Percentiles rank a stretch among this genome's conserved stretches.
phyloP scores from a whole-genome alignment of 2,329 filamentous ascomycete genomes.

The Pseudogymnoascus sp. region DNA sequence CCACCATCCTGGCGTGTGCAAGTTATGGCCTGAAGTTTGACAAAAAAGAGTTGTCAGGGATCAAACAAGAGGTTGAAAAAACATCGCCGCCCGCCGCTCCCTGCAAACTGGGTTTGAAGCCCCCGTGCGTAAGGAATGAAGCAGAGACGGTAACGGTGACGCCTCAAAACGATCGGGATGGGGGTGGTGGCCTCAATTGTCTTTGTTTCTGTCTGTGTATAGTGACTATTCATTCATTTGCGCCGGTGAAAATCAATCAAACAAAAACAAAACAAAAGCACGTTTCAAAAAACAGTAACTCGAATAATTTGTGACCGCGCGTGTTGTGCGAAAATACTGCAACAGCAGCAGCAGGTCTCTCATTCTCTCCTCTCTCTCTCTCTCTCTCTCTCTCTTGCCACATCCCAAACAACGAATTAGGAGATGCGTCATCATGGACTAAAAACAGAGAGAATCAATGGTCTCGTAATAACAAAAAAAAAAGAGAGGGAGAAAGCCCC shows the following conservation, averaged over 20 bases:
- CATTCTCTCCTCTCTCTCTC: background rate
- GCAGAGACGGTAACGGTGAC: background rate
- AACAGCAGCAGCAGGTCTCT: background rate
- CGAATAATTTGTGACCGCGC: background rate
- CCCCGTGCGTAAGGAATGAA: background rate
- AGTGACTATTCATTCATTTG: background rate
- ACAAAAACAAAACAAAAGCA: conserved; percentile 1
- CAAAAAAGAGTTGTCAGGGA: background rate
- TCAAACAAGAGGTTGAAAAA: background rate
- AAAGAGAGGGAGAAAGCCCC: conserved; percentile 22
- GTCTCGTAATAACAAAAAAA: conserved; percentile 3
- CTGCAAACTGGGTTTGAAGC: background rate
- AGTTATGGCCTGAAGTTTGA: background rate
- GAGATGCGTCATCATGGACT: background rate
- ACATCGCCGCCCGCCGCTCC: background rate
- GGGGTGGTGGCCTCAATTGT: background rate
- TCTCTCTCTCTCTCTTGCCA: background rate
- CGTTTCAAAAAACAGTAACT: background rate
- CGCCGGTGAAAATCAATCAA: conserved; percentile 4
- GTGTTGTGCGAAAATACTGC: background rate
- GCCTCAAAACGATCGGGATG: background rate
- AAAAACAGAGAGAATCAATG: background rate
- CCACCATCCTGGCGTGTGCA: background rate
- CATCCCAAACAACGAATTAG: background rate
- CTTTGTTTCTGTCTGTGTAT: conserved; percentile 3